phyloP scores from a whole-genome alignment of 257 asterid genomes.

The Solanum etuberosum region DNA sequence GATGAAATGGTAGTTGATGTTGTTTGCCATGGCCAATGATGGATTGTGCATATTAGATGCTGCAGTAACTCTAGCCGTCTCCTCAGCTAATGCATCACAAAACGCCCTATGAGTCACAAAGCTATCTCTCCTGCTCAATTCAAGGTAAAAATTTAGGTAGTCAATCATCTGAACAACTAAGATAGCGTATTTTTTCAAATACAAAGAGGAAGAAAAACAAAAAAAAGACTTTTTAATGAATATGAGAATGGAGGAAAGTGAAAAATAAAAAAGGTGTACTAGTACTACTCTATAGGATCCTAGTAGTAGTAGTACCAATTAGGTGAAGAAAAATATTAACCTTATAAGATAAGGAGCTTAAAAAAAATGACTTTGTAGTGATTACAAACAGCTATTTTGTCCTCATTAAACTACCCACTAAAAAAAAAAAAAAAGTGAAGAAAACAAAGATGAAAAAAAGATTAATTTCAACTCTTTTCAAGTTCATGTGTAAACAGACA shows the following conservation, averaged over 20 bases:
- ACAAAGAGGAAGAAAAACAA: neutral
- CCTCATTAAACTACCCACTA: neutral
- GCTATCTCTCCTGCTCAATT: slow-evolving; percentile 63
- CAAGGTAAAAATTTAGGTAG: neutral
- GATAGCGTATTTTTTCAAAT: neutral
- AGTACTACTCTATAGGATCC: neutral
- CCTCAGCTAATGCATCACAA: slow-evolving; percentile 89
- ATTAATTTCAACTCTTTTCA: neutral
- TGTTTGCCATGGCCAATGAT: slow-evolving; percentile 17
- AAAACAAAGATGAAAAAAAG: neutral
- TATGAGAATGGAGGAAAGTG: neutral
- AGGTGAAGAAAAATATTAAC: neutral
- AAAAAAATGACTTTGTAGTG: neutral
- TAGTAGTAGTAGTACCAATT: neutral
- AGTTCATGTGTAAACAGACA: slow-evolving; percentile 1
- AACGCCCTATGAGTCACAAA: slow-evolving; percentile 93
- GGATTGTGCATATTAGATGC: slow-evolving; percentile 35
- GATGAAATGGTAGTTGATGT: slow-evolving; percentile 39
- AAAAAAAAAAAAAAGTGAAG: neutral
- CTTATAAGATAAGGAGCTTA: neutral
- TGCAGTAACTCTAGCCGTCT: slow-evolving; percentile 73
- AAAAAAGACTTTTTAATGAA: neutral
- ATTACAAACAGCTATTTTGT: neutral
- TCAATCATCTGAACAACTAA: neutral
- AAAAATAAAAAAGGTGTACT: neutral